Evolutionary conservation across 2,329 filamentous ascomycete species (phyloP).

Genomic region (Pseudopithomyces maydicus): DNA sequence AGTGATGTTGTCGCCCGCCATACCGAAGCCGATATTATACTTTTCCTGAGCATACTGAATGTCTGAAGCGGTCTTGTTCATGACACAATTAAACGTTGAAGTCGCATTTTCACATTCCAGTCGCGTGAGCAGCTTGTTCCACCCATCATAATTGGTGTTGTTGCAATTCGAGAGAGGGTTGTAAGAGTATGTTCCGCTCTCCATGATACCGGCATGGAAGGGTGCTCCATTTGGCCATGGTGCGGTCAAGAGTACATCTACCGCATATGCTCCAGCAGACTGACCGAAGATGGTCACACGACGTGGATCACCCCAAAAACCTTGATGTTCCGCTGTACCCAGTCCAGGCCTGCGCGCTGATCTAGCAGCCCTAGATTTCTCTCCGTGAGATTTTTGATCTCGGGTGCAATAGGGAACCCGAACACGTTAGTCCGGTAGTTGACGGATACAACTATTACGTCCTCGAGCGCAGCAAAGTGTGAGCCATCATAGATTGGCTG

Average conservation of each 20-base stretch:
- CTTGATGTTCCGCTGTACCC: slow-evolving; percentile 56
- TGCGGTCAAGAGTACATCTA: slow-evolving; percentile 27
- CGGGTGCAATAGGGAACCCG: slow-evolving; percentile 23
- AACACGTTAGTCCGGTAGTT: slow-evolving; percentile 35
- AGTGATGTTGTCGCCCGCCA: slow-evolving; percentile 18
- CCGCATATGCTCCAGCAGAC: slow-evolving; percentile 28
- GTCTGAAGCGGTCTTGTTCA: not conserved
- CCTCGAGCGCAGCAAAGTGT: slow-evolving; percentile 27
- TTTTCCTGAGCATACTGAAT: slow-evolving; percentile 10
- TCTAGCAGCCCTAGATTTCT: slow-evolving; percentile 60
- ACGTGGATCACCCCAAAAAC: slow-evolving; percentile 54
- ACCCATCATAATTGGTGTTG: slow-evolving; percentile 5
- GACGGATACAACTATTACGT: slow-evolving; percentile 28
- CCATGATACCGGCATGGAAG: slow-evolving; percentile 30
- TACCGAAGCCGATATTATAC: slow-evolving; percentile 12
- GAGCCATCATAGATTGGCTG: slow-evolving; percentile 25
- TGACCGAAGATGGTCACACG: slow-evolving; percentile 54
- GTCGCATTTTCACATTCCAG: slow-evolving; percentile 4
- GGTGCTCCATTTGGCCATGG: slow-evolving; percentile 19
- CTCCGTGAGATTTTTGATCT: slow-evolving; percentile 19
- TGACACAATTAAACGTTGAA: slow-evolving; percentile 12
- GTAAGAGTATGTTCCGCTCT: slow-evolving; percentile 21
- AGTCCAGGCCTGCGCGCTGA: slow-evolving; percentile 58
- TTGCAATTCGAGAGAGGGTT: slow-evolving; percentile 11
- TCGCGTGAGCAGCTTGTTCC: slow-evolving; percentile 9